Percentiles rank a stretch among this genome's conserved stretches.
Evolutionary conservation across 208 protist species (phyloP).

Genomic region (Jaenimonas drosophilae): DNA sequence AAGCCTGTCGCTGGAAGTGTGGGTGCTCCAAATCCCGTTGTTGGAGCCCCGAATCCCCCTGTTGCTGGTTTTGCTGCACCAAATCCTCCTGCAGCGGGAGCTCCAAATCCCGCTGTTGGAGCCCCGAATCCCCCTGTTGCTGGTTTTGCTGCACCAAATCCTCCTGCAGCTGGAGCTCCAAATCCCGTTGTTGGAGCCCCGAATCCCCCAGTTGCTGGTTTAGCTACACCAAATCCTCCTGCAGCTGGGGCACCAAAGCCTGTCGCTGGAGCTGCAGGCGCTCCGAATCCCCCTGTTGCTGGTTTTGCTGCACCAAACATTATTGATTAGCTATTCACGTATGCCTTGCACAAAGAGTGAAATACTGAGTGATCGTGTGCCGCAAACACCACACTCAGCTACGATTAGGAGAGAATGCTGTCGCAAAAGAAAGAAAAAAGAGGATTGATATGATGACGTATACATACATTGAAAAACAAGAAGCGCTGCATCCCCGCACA

Average conservation of each 20-base stretch:
- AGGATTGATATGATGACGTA: no score
- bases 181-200: slow-evolving; percentile 11
- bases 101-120: slow-evolving; percentile 7
- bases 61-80: neutral
- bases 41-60: slow-evolving; percentile 6
- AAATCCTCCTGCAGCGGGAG: slow-evolving; percentile 1
- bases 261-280: slow-evolving; percentile 4
- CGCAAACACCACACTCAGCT: no score
- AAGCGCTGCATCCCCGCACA: no score
- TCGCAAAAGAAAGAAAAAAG: no score
- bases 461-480: no score
- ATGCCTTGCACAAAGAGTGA: no score
- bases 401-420: no score
- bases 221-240: slow-evolving; percentile 5
- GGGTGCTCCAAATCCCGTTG: neutral
- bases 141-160: neutral
- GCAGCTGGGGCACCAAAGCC: slow-evolving; percentile 10
- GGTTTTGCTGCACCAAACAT: neutral
- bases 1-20: slow-evolving; percentile 9
- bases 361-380: no score
- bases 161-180: slow-evolving; percentile 2
- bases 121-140: slow-evolving; percentile 7
- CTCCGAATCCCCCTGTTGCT: slow-evolving; percentile 4
- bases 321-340: no score
- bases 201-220: slow-evolving; percentile 7